A percentile compares a stretch with the other conserved stretches of the same genome.
phyloP scores from a whole-genome alignment of 2,329 filamentous ascomycete genomes.

The Aspergillus fijiensis region DNA sequence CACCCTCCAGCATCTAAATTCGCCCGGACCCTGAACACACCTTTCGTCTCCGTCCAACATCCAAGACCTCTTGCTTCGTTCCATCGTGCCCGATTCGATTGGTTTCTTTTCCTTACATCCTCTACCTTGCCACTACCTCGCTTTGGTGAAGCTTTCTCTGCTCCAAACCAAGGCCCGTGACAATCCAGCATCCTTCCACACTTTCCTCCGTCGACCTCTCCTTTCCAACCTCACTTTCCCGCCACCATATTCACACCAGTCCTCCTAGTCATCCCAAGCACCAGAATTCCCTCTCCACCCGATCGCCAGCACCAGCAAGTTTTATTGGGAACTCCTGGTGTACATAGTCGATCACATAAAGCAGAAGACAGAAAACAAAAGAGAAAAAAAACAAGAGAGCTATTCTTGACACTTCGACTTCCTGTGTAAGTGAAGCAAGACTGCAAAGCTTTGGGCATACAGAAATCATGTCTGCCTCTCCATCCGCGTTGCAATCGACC shows the following conservation, averaged over 20 bases:
- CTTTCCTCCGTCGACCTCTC: conserved; percentile 30
- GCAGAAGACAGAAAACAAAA: conserved; percentile 61
- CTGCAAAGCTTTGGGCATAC: conserved; percentile 25
- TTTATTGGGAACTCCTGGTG: conserved; percentile 88
- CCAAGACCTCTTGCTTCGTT: conserved; percentile 21
- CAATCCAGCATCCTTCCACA: conserved; percentile 29
- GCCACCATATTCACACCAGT: conserved; percentile 33
- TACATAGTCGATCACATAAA: conserved; percentile 63
- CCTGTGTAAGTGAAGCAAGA: conserved; percentile 42
- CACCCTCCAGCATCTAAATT: conserved; percentile 21
- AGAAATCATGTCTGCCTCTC: conserved; percentile 69
- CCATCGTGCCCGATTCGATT: conserved; percentile 25
- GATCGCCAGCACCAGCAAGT: conserved; percentile 74
- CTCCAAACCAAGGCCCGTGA: conserved; percentile 24
- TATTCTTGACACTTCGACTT: conserved; percentile 47
- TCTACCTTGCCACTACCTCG: conserved; percentile 25
- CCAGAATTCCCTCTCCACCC: conserved; percentile 39
- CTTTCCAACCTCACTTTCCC: conserved; percentile 38
- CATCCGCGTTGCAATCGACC: conserved; percentile 49
- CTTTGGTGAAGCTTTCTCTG: conserved; percentile 20
- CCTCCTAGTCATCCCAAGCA: conserved; percentile 34
- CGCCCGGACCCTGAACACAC: conserved; percentile 24
- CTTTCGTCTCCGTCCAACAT: conserved; percentile 24
- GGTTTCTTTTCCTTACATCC: conserved; percentile 19
- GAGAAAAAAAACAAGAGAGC: conserved; percentile 49